phyloP scores from a whole-genome alignment of 177 flowering plant genomes.

The Vitis hybrid region DNA sequence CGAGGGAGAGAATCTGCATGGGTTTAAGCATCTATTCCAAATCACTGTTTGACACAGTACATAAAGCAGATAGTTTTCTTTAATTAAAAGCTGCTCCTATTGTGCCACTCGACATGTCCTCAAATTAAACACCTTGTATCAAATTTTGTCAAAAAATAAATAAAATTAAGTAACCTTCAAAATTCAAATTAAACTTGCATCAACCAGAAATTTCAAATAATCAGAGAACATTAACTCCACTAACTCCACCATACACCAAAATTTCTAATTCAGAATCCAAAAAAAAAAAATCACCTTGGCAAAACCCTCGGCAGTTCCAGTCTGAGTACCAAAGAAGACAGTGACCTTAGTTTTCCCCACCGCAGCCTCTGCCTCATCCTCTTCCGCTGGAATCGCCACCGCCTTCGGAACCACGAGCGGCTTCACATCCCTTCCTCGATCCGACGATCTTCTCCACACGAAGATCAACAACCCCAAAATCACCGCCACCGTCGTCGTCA shows the following conservation, averaged over 20 bases:
- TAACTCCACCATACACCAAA: not conserved
- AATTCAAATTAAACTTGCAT: too few relatives aligned
- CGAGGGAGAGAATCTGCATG: too few relatives aligned
- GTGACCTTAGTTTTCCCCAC: conserved; percentile 62
- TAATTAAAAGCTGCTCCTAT: too few relatives aligned
- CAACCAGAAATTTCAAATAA: too few relatives aligned
- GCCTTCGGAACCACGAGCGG: conserved; percentile 35
- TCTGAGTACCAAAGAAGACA: conserved; percentile 83
- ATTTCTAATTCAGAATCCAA: not conserved
- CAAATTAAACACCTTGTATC: too few relatives aligned
- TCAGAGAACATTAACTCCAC: not conserved
- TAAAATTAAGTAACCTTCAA: too few relatives aligned
- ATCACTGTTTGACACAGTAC: too few relatives aligned
- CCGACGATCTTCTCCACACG: conserved; percentile 42
- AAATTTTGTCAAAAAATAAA: too few relatives aligned
- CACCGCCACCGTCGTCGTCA: conserved; percentile 55
- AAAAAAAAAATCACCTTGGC: conserved; percentile 60
- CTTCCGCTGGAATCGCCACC: conserved; percentile 33
- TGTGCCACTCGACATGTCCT: too few relatives aligned
- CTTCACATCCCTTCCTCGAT: conserved; percentile 25
- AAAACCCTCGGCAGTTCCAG: conserved; percentile 95
- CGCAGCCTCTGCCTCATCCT: conserved; percentile 38
- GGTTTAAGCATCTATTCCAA: too few relatives aligned
- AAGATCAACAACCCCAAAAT: conserved; percentile 42
- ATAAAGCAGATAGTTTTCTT: too few relatives aligned